Percentiles rank a stretch among this genome's conserved stretches.
Evolutionary conservation across 2,329 filamentous ascomycete species (phyloP).

Genomic region (Endoconidiophora laricicola): DNA sequence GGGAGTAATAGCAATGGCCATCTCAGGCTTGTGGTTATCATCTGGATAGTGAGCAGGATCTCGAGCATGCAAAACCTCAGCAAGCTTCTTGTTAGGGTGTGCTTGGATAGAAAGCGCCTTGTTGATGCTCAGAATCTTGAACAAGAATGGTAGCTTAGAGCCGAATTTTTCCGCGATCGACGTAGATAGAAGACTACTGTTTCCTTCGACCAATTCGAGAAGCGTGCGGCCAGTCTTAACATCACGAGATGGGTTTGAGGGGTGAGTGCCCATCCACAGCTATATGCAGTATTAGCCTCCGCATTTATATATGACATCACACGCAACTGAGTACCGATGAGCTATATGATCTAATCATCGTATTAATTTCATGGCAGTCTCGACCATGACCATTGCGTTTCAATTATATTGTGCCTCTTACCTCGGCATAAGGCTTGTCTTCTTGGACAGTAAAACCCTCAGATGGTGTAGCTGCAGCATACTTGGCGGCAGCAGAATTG

Average conservation of each 20-base stretch:
- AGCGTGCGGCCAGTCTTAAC: conserved; percentile 68
- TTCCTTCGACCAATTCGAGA: conserved; percentile 74
- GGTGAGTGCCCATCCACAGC: conserved; percentile 99
- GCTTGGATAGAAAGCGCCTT: conserved; percentile 96
- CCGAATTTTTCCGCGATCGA: conserved; percentile 61
- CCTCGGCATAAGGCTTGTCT: conserved; percentile 90
- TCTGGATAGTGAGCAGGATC: conserved; percentile 94
- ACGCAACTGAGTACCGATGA: too few species aligned
- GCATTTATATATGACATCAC: too few species aligned
- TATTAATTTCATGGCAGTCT: too few species aligned
- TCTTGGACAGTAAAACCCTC: conserved; percentile 60
- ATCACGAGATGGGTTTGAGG: conserved; percentile 87
- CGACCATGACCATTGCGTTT: too few species aligned
- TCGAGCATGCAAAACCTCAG: conserved; percentile 68
- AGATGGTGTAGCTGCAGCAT: conserved; percentile 68
- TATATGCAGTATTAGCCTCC: conserved; percentile 21
- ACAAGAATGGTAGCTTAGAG: conserved; percentile 78
- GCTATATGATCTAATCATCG: too few species aligned
- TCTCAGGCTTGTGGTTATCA: conserved; percentile 99
- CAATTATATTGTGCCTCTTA: conserved; percentile 21
- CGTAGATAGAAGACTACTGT: conserved; percentile 62
- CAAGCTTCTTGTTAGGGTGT: conserved; percentile 83
- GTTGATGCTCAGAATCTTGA: conserved; percentile 92
- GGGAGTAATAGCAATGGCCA: conserved; percentile 93
- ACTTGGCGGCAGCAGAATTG: conserved; percentile 75